Conservation (phyloP, 176 grass and related monocot species). For the Urochloa ruziziensis region DNA sequence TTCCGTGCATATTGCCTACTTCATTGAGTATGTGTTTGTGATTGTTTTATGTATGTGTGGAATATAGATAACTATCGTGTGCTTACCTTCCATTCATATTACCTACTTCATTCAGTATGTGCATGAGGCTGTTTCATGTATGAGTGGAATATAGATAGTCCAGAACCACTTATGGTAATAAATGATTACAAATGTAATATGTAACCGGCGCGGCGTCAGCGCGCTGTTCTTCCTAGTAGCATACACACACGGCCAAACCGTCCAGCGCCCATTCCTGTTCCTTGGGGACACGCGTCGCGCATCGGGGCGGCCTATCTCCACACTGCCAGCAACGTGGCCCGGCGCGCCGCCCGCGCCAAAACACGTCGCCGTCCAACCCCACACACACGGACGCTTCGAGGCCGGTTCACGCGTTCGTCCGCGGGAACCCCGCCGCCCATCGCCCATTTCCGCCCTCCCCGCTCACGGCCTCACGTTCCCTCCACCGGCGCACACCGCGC, state of each 20-base stretch:
- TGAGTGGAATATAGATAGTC: too few relatives aligned
- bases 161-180: too few relatives aligned
- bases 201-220: too few relatives aligned
- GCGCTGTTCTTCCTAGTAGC: too few relatives aligned
- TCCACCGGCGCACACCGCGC: slow-evolving; percentile 41
- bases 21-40: too few relatives aligned
- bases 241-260: neutral
- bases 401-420: slow-evolving; percentile 37
- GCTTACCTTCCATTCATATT: too few relatives aligned
- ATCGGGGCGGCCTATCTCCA: neutral
- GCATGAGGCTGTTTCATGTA: too few relatives aligned
- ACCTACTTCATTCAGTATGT: too few relatives aligned
- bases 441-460: neutral
- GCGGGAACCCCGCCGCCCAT: slow-evolving; percentile 7
- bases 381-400: slow-evolving; percentile 31
- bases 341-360: neutral
- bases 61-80: too few relatives aligned
- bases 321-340: slow-evolving; percentile 22
- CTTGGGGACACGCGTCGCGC: neutral
- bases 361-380: slow-evolving; percentile 11
- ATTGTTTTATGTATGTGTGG: too few relatives aligned
- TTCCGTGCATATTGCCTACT: too few relatives aligned
- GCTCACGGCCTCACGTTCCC: slow-evolving; percentile 32
- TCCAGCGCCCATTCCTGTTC: neutral
- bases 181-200: too few relatives aligned